Conservation (phyloP, 2,329 filamentous ascomycete species). For the Amylocarpus encephaloides region DNA sequence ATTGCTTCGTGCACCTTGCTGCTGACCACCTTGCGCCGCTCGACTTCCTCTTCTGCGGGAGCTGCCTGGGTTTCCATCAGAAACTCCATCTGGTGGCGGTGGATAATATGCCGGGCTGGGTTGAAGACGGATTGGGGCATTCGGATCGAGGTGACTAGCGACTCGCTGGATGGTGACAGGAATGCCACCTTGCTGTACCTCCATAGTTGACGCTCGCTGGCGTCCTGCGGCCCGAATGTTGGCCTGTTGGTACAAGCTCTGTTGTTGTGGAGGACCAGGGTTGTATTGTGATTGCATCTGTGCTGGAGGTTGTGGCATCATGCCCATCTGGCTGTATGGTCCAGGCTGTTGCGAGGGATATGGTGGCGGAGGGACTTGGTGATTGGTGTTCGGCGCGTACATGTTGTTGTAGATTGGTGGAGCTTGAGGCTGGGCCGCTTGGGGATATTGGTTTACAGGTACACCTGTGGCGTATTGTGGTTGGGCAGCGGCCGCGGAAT, state of each 20-base stretch:
- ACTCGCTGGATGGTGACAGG: conserved; percentile 90
- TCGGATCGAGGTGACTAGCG: conserved; percentile 92
- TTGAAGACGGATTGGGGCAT: conserved; percentile 85
- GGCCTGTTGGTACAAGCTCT: conserved; percentile 67
- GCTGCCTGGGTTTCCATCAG: conserved; percentile 51
- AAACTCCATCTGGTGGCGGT: conserved; percentile 77
- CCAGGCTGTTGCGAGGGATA: conserved; percentile 67
- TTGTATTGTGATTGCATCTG: conserved; percentile 64
- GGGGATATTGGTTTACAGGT: conserved; percentile 44
- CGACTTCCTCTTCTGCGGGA: conserved; percentile 72
- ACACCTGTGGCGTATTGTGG: conserved; percentile 54
- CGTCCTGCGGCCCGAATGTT: conserved; percentile 65
- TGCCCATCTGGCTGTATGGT: conserved; percentile 65
- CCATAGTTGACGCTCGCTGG: conserved; percentile 92
- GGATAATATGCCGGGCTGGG: conserved; percentile 97
- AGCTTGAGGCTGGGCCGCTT: conserved; percentile 30
- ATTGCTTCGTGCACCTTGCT: conserved; percentile 49
- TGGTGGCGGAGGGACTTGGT: conserved; percentile 61
- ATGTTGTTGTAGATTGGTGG: conserved; percentile 75
- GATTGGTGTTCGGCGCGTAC: conserved; percentile 58
- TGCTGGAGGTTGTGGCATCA: conserved; percentile 54
- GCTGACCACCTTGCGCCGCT: conserved; percentile 47
- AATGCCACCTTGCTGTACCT: conserved; percentile 88
- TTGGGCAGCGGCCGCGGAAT: conserved; percentile 57
- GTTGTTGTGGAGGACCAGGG: conserved; percentile 43